Evolutionary conservation across 2,329 filamentous ascomycete species (phyloP).

Genomic region (Grosmannia huntii): DNA sequence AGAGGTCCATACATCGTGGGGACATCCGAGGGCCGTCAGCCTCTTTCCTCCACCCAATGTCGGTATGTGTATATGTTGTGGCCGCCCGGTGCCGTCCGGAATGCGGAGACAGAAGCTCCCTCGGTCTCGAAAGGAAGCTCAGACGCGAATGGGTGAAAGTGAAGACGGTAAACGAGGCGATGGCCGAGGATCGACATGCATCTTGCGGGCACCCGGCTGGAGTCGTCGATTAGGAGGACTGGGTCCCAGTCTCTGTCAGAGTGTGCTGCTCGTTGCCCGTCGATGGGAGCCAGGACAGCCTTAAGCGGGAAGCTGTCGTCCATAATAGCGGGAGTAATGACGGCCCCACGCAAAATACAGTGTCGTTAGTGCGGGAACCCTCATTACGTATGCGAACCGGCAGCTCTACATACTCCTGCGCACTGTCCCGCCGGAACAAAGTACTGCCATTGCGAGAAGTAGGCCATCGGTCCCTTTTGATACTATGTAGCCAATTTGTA

Average conservation of each 20-base stretch:
- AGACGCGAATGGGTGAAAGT: neutral
- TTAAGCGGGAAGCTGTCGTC: neutral
- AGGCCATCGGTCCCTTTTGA: neutral
- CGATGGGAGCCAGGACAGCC: neutral
- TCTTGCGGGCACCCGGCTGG: neutral
- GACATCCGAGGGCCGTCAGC: neutral
- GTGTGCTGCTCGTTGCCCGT: neutral
- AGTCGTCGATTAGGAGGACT: neutral
- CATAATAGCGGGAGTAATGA: neutral
- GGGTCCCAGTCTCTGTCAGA: neutral
- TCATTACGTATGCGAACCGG: neutral
- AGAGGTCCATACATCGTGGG: neutral
- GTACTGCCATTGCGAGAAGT: neutral
- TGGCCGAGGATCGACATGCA: neutral
- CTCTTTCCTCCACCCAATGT: neutral
- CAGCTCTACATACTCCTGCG: neutral
- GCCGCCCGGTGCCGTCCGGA: neutral
- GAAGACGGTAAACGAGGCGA: neutral
- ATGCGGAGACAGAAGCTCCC: neutral
- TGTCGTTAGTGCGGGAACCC: neutral
- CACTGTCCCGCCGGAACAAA: conserved; percentile 2
- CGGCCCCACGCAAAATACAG: conserved; percentile 3
- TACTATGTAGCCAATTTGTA: no score
- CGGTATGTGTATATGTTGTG: neutral
- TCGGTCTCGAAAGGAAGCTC: neutral